These are phyloP conservation scores for Ceratonia siliqua DNA, from an alignment of 306 rosid genomes.

Conservation along the genomic window DNA sequence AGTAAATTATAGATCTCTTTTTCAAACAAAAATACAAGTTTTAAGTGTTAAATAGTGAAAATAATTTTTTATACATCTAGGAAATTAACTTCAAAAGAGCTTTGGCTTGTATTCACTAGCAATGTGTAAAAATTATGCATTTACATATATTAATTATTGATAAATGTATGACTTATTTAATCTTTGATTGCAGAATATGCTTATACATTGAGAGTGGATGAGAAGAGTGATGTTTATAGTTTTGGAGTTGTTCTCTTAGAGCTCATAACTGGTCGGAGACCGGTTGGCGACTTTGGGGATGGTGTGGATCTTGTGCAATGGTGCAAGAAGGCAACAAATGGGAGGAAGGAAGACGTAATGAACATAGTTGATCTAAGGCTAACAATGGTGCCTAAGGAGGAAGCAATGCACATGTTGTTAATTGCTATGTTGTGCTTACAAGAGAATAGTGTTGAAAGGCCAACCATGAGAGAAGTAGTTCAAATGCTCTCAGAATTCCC, in stretches of 20 bases:
- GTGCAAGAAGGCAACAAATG: constrained; percentile 55
- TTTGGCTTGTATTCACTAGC: too few species aligned
- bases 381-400: constrained; percentile 50
- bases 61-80: too few species aligned
- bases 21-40: not conserved
- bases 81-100: too few species aligned
- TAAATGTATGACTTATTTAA: too few species aligned
- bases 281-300: constrained; percentile 89
- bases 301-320: constrained; percentile 93
- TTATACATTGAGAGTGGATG: constrained; percentile 83
- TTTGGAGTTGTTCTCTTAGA: constrained; percentile 83
- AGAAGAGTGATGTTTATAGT: constrained; percentile 90
- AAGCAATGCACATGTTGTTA: constrained; percentile 77
- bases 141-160: too few species aligned
- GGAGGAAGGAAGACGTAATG: constrained; percentile 46
- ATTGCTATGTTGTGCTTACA: constrained; percentile 66
- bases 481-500: constrained; percentile 88
- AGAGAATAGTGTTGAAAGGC: constrained; percentile 77
- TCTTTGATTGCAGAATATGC: constrained; percentile 72
- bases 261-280: constrained; percentile 75
- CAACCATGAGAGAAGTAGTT: constrained; percentile 90
- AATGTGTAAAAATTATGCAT: too few species aligned
- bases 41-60: too few species aligned
- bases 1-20: not conserved
- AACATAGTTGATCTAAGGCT: constrained; percentile 56